Evolutionary conservation across 177 flowering plant species (phyloP).

Genomic region (Vitis hybrid): DNA sequence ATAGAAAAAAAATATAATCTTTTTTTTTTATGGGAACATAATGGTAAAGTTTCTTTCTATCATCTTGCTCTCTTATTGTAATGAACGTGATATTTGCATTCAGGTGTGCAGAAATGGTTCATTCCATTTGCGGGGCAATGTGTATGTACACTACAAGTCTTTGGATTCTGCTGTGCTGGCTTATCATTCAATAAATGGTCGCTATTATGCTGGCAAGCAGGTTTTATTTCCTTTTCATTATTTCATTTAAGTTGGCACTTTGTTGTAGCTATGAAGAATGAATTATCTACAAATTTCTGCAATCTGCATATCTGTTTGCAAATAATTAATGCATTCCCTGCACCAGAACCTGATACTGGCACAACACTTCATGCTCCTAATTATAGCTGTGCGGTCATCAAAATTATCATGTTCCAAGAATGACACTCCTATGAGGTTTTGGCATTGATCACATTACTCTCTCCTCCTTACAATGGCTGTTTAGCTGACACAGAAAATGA

Average conservation of each 20-base stretch:
- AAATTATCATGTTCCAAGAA: too few species aligned
- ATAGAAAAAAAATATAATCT: too few species aligned
- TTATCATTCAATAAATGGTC: conserved; percentile 70
- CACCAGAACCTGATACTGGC: too few species aligned
- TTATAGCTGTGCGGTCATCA: too few species aligned
- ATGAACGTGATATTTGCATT: conserved; percentile 8
- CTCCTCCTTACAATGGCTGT: too few species aligned
- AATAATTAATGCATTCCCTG: not conserved
- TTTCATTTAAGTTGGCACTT: not conserved
- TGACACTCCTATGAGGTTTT: too few species aligned
- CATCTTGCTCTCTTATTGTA: not conserved
- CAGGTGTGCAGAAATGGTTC: conserved; percentile 96
- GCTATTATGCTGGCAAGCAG: conserved; percentile 94
- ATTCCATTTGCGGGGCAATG: conserved; percentile 92
- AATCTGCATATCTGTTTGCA: not conserved
- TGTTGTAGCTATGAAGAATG: not conserved
- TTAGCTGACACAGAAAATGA: too few species aligned
- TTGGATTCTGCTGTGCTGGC: conserved; percentile 83
- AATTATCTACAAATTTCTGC: not conserved
- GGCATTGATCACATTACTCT: too few species aligned
- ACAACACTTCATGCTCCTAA: too few species aligned
- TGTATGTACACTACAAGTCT: conserved; percentile 79
- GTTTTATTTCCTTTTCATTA: conserved; percentile 27
- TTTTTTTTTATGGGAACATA: too few species aligned
- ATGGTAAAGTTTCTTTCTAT: not conserved